Evolutionary conservation across 2,329 filamentous ascomycete species (phyloP).

Genomic region (Salinomyces thailandicus): DNA sequence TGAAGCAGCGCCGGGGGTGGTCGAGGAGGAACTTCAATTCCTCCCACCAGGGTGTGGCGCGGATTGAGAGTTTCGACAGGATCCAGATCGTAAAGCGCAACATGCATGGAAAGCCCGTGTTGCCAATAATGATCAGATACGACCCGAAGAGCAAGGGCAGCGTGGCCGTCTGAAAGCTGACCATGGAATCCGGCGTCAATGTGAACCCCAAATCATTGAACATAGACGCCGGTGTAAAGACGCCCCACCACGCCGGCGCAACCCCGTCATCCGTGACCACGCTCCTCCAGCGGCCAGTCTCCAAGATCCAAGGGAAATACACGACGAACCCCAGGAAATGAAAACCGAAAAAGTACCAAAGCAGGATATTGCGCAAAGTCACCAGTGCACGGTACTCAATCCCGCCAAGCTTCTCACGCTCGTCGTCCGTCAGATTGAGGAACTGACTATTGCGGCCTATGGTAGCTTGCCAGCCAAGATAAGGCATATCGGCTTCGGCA

Average conservation of each 20-base stretch:
- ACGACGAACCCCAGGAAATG: slow-evolving; percentile 62
- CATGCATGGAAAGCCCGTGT: slow-evolving; percentile 92
- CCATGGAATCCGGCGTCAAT: slow-evolving; percentile 87
- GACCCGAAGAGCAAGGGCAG: slow-evolving; percentile 67
- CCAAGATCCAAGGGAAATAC: slow-evolving; percentile 69
- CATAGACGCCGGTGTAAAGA: slow-evolving; percentile 77
- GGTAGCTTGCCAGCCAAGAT: slow-evolving; percentile 88
- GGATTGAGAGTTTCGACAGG: slow-evolving; percentile 54
- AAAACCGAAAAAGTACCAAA: slow-evolving; percentile 69
- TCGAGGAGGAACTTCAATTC: slow-evolving; percentile 85
- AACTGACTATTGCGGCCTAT: slow-evolving; percentile 90
- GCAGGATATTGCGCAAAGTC: slow-evolving; percentile 65
- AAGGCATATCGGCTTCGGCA: slow-evolving; percentile 59
- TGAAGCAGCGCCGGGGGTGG: slow-evolving; percentile 93
- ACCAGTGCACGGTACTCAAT: slow-evolving; percentile 91
- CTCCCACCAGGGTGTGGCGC: slow-evolving; percentile 66
- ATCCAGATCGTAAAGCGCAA: slow-evolving; percentile 88
- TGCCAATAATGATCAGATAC: slow-evolving; percentile 87
- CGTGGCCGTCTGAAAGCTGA: slow-evolving; percentile 67
- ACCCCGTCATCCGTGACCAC: slow-evolving; percentile 54
- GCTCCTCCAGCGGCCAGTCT: slow-evolving; percentile 50
- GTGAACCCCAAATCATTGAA: slow-evolving; percentile 96
- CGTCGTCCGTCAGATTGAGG: slow-evolving; percentile 74
- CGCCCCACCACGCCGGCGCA: slow-evolving; percentile 73
- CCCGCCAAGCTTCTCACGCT: slow-evolving; percentile 87